These are phyloP conservation scores for Lepidium sativum DNA, from an alignment of 345 rosid genomes.

Conservation along the genomic window DNA sequence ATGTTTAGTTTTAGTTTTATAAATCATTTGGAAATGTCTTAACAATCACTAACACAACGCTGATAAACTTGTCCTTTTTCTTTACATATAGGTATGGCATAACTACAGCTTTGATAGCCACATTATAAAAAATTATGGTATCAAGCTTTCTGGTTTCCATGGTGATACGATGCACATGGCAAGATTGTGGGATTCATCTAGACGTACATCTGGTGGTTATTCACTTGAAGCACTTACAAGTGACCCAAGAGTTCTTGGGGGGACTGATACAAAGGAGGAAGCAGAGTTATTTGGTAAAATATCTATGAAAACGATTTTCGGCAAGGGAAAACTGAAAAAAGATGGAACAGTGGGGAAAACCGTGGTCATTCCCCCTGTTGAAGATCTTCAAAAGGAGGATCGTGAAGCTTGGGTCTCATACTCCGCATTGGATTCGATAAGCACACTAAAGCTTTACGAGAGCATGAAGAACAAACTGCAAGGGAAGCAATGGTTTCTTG, in stretches of 20 bases:
- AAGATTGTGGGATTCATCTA: conserved; percentile 85
- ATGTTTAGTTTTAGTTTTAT: neutral
- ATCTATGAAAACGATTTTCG: conserved; percentile 86
- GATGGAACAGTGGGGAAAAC: conserved; percentile 92
- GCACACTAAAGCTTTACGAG: conserved; percentile 79
- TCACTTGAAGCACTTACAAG: conserved; percentile 94
- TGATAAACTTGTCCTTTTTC: conserved; percentile 1
- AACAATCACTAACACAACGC: neutral
- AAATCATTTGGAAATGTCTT: neutral
- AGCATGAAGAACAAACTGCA: conserved; percentile 59
- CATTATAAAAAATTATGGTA: conserved; percentile 66
- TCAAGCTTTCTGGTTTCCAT: conserved; percentile 79
- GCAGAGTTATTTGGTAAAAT: conserved; percentile 68
- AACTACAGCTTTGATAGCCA: conserved; percentile 95
- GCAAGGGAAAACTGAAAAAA: conserved; percentile 69
- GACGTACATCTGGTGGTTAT: conserved; percentile 73
- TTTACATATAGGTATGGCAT: conserved; percentile 82
- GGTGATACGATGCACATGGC: conserved; percentile 99
- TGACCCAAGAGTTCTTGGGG: conserved; percentile 51
- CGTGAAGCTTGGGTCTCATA: conserved; percentile 77
- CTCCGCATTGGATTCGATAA: conserved; percentile 89
- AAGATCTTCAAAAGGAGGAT: conserved; percentile 75
- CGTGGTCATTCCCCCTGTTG: conserved; percentile 62
- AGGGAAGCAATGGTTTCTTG: conserved; percentile 50
- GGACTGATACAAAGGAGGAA: conserved; percentile 30